phyloP scores from a whole-genome alignment of 2,329 filamentous ascomycete genomes.

The Capronia americana region DNA sequence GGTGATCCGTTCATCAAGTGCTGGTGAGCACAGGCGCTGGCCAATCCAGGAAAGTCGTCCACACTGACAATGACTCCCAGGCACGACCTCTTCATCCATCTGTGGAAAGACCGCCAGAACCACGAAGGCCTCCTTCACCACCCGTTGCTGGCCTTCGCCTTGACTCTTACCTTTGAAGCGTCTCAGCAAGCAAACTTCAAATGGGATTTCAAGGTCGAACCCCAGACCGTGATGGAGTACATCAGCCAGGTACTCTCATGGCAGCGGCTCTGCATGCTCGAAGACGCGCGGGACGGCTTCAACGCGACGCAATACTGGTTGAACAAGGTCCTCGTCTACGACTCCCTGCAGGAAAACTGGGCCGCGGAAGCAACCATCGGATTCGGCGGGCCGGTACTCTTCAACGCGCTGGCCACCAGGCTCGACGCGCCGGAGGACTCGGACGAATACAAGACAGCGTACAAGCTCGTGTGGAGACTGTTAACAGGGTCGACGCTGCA shows the following conservation, averaged over 20 bases:
- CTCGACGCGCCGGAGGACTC: slow-evolving; percentile 40
- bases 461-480: slow-evolving; percentile 41
- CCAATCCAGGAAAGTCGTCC: background rate
- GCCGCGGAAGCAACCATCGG: slow-evolving; percentile 41
- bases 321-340: slow-evolving; percentile 42
- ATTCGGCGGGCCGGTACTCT: slow-evolving; percentile 40
- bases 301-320: slow-evolving; percentile 43
- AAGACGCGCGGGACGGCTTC: slow-evolving; percentile 44
- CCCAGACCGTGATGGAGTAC: slow-evolving; percentile 47
- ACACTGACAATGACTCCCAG: slow-evolving; percentile 2
- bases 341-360: slow-evolving; percentile 39
- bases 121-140: slow-evolving; percentile 60
- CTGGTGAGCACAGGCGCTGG: slow-evolving; percentile 34
- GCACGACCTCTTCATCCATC: slow-evolving; percentile 58
- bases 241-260: slow-evolving; percentile 50
- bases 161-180: slow-evolving; percentile 40
- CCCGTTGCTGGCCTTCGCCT: slow-evolving; percentile 51
- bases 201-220: slow-evolving; percentile 46
- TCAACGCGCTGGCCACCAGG: slow-evolving; percentile 41
- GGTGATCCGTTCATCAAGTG: slow-evolving; percentile 59
- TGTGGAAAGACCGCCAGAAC: slow-evolving; percentile 60
- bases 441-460: slow-evolving; percentile 42
- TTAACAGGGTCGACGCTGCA: slow-evolving; percentile 41
- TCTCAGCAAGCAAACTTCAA: slow-evolving; percentile 39
- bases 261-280: slow-evolving; percentile 44